Conservation (phyloP, 2,329 filamentous ascomycete species). For the Stagonosporopsis vannaccii region DNA sequence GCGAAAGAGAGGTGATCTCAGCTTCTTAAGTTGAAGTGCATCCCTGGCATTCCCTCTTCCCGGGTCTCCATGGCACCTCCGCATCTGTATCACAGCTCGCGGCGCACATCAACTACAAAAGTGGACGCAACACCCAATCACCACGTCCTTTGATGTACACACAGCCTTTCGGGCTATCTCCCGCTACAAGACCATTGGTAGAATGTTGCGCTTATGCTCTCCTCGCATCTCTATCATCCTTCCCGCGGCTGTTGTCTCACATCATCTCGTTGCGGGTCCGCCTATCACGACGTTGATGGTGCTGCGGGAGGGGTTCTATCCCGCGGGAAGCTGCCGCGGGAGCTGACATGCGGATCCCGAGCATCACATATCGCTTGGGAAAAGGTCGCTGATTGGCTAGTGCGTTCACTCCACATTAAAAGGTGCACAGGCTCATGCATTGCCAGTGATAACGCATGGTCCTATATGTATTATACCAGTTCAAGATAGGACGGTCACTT, state of each 20-base stretch:
- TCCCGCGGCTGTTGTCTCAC: conserved; percentile 9
- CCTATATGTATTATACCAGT: not conserved
- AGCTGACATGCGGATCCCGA: not conserved
- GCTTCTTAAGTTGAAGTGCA: conserved; percentile 1
- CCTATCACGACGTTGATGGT: not conserved
- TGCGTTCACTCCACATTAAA: no score
- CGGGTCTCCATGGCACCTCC: conserved; percentile 8
- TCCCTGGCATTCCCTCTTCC: not conserved
- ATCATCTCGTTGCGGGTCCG: not conserved
- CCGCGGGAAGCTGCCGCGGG: conserved; percentile 18
- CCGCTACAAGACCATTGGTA: not conserved
- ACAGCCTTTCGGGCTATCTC: not conserved
- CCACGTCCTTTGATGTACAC: not conserved
- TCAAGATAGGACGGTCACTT: not conserved
- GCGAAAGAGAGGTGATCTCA: not conserved
- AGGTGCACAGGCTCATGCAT: no score
- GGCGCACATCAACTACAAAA: not conserved
- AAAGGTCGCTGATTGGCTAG: conserved; percentile 5
- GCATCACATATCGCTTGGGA: not conserved
- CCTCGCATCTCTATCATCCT: not conserved
- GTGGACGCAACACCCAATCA: not conserved
- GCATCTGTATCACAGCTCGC: conserved; percentile 1
- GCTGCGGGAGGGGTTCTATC: not conserved
- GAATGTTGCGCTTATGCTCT: not conserved
- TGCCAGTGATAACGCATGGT: not conserved